Evolutionary conservation across 2,329 filamentous ascomycete species (phyloP), one percentile per base, ranked within the genome.

Genomic region (Pseudomassariella vexata): DNA sequence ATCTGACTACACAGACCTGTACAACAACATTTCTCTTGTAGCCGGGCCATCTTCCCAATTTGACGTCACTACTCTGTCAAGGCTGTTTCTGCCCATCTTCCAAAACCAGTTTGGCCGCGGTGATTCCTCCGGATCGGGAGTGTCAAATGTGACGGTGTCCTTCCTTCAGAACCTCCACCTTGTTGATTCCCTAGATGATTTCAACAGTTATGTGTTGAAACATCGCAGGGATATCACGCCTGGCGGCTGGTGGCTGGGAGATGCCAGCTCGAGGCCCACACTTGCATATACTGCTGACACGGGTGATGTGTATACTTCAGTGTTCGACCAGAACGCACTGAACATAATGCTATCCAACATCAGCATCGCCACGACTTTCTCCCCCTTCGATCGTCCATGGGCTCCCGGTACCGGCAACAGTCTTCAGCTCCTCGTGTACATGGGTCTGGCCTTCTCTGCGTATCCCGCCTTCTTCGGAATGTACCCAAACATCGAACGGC

Each of bases 381-480:
- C 83, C 29, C 62, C 75, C 9, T 94, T 95, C 48, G 85, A 85
- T 41, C 71, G 77, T 0, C 84, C 85, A 0, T 89, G 80, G 60
- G 64, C 73, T 17, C 76, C 84, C 0, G 66, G 67, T 14, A 76
- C 79, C 7, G 85, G 85, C 14, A 69, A 89, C 30, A 79, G 81
- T 1, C 60, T 95, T 16, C 85, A 94, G 52, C 67, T 94, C 12
- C 76, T 90, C 24, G 67, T 85, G 7, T 95, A 95, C 57, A 83
- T 92, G 52, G 79, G 82, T 10, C 68, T 95, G 7, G 85, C 82
- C 1, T 78, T 94, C 58, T 70, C 76, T 6, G 79, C 80, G 2
- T 92, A 83, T 47, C 87, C 89, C 1, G 86, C 82, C 10, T 89
- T 95, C 65, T 94, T 95, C 47, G 76, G 85, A 0, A 65, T 95